Conservation (phyloP, 495 filamentous ascomycete species). For the Aspergillus carlsbadensis region DNA sequence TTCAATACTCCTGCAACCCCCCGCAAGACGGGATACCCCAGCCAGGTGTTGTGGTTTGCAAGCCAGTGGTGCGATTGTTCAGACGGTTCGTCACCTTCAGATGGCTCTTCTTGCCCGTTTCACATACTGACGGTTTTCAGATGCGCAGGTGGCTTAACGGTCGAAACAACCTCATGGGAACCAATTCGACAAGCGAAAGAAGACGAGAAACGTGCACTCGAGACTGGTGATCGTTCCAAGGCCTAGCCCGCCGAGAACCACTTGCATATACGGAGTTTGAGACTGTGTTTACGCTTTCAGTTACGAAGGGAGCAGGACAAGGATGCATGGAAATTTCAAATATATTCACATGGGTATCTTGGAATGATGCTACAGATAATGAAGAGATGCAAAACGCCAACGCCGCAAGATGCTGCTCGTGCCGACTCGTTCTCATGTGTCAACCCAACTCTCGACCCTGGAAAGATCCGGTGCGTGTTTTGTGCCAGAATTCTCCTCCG, state of each 20-base stretch:
- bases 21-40: conserved; percentile 53
- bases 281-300: conserved; percentile 27
- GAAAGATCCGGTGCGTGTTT: conserved; percentile 27
- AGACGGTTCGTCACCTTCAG: conserved; percentile 58
- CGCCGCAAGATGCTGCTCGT: conserved; percentile 15
- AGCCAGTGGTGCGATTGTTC: conserved; percentile 75
- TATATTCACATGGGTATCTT: conserved; percentile 39
- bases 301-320: neutral
- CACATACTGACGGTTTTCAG: conserved; percentile 40
- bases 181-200: conserved; percentile 32
- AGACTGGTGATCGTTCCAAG: conserved; percentile 9
- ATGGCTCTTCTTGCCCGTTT: conserved; percentile 13
- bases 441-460: conserved; percentile 29
- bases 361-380: conserved; percentile 30
- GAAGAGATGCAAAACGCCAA: conserved; percentile 25
- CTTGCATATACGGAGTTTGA: conserved; percentile 18
- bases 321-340: conserved; percentile 14
- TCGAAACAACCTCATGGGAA: conserved; percentile 85
- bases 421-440: conserved; percentile 20
- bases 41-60: conserved; percentile 63
- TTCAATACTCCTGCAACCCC: conserved; percentile 77
- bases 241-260: neutral
- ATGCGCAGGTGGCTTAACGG: conserved; percentile 71
- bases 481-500: conserved; percentile 30
- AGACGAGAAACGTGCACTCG: conserved; percentile 24